Evolutionary conservation across 495 filamentous ascomycete genomes (phyloP).

Genomic region (Neohortaea acidophila): DNA sequence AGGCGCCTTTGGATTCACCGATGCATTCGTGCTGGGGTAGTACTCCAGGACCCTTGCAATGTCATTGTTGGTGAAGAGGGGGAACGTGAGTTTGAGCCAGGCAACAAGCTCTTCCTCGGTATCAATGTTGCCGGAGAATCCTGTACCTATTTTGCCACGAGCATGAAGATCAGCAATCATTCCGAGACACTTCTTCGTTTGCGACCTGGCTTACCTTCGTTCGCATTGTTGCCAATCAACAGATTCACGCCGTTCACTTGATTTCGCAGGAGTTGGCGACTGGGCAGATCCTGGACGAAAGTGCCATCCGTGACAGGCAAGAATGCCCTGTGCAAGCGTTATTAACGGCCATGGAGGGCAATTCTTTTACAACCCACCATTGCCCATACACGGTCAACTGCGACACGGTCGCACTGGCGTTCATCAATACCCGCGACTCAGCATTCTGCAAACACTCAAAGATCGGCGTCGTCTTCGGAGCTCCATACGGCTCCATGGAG

Average conservation of each 20-base stretch:
- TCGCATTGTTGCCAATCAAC: constrained; percentile 35
- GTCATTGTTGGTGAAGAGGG: constrained; percentile 33
- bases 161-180: constrained; percentile 39
- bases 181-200: constrained; percentile 21
- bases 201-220: neutral
- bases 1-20: constrained; percentile 15
- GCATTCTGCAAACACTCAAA: constrained; percentile 41
- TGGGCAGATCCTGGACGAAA: constrained; percentile 39
- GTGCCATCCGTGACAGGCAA: constrained; percentile 47
- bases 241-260: constrained; percentile 38
- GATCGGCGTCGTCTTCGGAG: constrained; percentile 22
- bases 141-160: constrained; percentile 26
- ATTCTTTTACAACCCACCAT: too few species aligned
- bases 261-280: constrained; percentile 34
- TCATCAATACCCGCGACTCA: constrained; percentile 38
- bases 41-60: constrained; percentile 30
- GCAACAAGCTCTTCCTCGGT: constrained; percentile 30
- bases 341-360: too few species aligned
- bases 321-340: too few species aligned
- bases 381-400: constrained; percentile 31
- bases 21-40: constrained; percentile 30
- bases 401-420: constrained; percentile 38
- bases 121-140: constrained; percentile 36
- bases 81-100: constrained; percentile 35
- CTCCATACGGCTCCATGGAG: constrained; percentile 14